These are phyloP conservation scores for Clavulina sp. DNA, from an alignment of 768 basidiomycete genomes.

Conservation along the genomic window DNA sequence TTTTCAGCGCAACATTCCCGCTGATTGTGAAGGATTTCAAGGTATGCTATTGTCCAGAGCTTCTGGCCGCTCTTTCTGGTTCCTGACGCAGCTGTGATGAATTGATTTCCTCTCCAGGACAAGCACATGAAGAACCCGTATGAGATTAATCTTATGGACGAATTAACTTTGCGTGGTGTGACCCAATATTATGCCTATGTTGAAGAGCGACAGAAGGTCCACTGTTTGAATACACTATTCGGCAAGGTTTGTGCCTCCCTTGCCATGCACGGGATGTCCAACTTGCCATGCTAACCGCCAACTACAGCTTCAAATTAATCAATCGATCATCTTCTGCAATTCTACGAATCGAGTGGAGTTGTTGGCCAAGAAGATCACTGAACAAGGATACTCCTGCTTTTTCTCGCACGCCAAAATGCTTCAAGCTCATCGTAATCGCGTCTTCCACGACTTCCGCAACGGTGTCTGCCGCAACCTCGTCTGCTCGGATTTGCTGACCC, in stretches of 20 bases:
- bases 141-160: slow-evolving; percentile 99
- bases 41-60: too few relatives aligned
- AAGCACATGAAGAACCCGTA: slow-evolving; percentile 93
- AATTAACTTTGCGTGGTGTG: slow-evolving; percentile 93
- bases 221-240: slow-evolving; percentile 98
- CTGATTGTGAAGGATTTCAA: slow-evolving; percentile 99
- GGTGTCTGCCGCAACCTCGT: slow-evolving; percentile 98
- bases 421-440: slow-evolving; percentile 94
- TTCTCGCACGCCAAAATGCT: slow-evolving; percentile 99
- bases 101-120: slow-evolving; percentile 32
- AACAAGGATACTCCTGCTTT: slow-evolving; percentile 98
- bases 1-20: slow-evolving; percentile 98
- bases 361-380: slow-evolving; percentile 97
- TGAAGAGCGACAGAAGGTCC: slow-evolving; percentile 97
- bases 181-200: slow-evolving; percentile 99
- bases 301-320: slow-evolving; percentile 93
- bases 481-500: slow-evolving; percentile 88
- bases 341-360: slow-evolving; percentile 99
- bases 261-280: background rate
- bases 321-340: slow-evolving; percentile 99
- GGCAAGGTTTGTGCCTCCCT: slow-evolving; percentile 50
- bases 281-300: background rate
- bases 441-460: slow-evolving; percentile 99
- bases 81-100: background rate
- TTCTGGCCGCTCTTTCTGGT: slow-evolving; percentile 7